Conservation (phyloP, 495 filamentous ascomycete species). For the Neurospora sp. region DNA sequence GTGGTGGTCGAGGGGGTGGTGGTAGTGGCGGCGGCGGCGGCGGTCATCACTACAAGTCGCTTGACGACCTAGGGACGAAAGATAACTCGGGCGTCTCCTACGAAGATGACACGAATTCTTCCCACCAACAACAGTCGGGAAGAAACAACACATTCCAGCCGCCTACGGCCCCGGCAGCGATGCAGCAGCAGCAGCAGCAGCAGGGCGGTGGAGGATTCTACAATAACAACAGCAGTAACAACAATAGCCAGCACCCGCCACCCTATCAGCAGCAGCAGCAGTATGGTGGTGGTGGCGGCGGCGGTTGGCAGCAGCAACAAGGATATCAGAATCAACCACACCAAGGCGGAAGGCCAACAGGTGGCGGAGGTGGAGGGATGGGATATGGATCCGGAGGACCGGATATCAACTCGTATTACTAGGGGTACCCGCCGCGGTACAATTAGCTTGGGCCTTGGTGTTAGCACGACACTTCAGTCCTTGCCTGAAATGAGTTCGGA, state of each 20-base stretch:
- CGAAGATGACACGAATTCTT: slow-evolving; percentile 21
- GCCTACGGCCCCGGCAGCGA: slow-evolving; percentile 12
- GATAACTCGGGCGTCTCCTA: slow-evolving; percentile 32
- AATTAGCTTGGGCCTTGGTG: not conserved
- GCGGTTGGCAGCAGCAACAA: slow-evolving; percentile 11
- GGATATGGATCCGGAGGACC: slow-evolving; percentile 3
- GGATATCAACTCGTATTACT: slow-evolving; percentile 19
- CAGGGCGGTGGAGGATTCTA: slow-evolving; percentile 4
- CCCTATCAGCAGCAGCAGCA: slow-evolving; percentile 13
- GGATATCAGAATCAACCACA: slow-evolving; percentile 11
- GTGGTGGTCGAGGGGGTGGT: slow-evolving; percentile 23
- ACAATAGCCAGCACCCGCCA: slow-evolving; percentile 13
- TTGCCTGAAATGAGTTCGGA: not conserved
- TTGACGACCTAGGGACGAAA: slow-evolving; percentile 33
- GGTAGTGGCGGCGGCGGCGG: slow-evolving; percentile 18
- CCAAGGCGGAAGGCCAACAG: slow-evolving; percentile 2
- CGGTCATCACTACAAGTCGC: slow-evolving; percentile 24
- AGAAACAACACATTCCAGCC: slow-evolving; percentile 7
- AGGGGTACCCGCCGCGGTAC: not conserved
- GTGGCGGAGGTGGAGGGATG: slow-evolving; percentile 6
- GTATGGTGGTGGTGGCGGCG: slow-evolving; percentile 1
- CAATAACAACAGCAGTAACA: slow-evolving; percentile 9
- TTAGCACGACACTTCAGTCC: not conserved
- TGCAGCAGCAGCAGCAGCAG: not conserved
- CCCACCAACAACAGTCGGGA: not conserved